A percentile compares a stretch with the other conserved stretches of the same genome.
Evolutionary conservation across 352 stramenopile genomes (phyloP).

Genomic region (Pythium rishiriense): DNA sequence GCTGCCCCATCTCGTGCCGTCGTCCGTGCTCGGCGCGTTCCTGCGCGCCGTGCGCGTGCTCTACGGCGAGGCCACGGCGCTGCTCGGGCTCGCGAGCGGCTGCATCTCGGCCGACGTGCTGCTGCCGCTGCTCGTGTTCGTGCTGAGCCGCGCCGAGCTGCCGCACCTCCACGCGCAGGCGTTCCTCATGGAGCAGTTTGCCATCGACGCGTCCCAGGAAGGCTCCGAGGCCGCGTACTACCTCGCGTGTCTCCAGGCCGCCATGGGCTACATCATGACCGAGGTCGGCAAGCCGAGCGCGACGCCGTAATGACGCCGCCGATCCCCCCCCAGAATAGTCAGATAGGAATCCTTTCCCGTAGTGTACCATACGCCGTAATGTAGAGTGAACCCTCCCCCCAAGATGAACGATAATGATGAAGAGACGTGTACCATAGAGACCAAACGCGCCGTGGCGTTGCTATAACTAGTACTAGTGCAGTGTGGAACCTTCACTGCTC

Average conservation of each 20-base stretch:
- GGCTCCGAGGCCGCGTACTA: slow-evolving; percentile 85
- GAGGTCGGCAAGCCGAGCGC: slow-evolving; percentile 22
- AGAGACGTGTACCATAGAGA: slow-evolving; percentile 6
- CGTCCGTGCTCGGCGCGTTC: slow-evolving; percentile 59
- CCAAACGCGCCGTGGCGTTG: not conserved
- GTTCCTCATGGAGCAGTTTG: slow-evolving; percentile 78
- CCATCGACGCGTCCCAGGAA: slow-evolving; percentile 64
- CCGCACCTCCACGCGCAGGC: slow-evolving; percentile 77
- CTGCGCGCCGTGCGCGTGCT: slow-evolving; percentile 66
- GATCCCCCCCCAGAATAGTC: too few species aligned
- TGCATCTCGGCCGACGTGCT: slow-evolving; percentile 80
- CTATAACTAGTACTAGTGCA: not conserved
- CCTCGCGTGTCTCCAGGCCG: slow-evolving; percentile 73
- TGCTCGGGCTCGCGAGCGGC: slow-evolving; percentile 42
- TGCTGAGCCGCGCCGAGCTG: slow-evolving; percentile 66
- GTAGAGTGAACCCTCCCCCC: too few species aligned
- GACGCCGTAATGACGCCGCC: too few species aligned
- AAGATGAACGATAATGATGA: too few species aligned
- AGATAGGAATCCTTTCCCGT: not conserved
- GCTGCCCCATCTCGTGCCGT: slow-evolving; percentile 72
- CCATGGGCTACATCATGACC: slow-evolving; percentile 78
- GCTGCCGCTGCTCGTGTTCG: slow-evolving; percentile 71
- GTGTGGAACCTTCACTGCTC: not conserved
- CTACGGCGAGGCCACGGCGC: slow-evolving; percentile 58
- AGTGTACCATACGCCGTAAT: slow-evolving; percentile 10